These are phyloP conservation scores for Amphicarpaea edgeworthii DNA, from an alignment of 306 rosid genomes.

Conservation along the genomic window DNA sequence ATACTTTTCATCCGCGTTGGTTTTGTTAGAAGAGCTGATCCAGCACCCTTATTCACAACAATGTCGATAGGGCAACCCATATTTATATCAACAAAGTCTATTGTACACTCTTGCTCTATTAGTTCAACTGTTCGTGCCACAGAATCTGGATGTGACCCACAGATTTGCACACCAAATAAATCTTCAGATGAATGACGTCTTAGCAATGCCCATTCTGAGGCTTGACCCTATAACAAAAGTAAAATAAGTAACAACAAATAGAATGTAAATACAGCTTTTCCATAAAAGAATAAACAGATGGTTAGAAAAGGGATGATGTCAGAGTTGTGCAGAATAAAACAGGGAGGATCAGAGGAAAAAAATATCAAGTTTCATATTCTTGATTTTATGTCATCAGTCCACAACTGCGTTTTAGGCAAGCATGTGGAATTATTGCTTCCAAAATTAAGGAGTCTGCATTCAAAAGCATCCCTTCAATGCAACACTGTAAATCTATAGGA, in stretches of 20 bases:
- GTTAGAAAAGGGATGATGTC: background rate
- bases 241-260: constrained; percentile 24
- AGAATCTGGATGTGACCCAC: constrained; percentile 85
- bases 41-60: constrained; percentile 95
- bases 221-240: constrained; percentile 76
- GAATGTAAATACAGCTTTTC: constrained; percentile 29
- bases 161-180: constrained; percentile 94
- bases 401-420: constrained; percentile 30
- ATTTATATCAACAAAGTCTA: constrained; percentile 92
- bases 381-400: constrained; percentile 12
- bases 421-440: constrained; percentile 11
- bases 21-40: constrained; percentile 90
- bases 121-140: constrained; percentile 81
- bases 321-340: constrained; percentile 2
- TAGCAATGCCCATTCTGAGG: constrained; percentile 96
- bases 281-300: constrained; percentile 9
- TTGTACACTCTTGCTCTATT: constrained; percentile 77
- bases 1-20: constrained; percentile 91
- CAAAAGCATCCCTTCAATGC: constrained; percentile 15
- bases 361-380: constrained; percentile 6
- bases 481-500: background rate
- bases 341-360: background rate
- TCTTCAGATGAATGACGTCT: constrained; percentile 90
- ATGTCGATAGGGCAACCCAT: constrained; percentile 98
- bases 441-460: constrained; percentile 3